phyloP scores from a whole-genome alignment of 257 asterid genomes.

The Eucommia ulmoides region DNA sequence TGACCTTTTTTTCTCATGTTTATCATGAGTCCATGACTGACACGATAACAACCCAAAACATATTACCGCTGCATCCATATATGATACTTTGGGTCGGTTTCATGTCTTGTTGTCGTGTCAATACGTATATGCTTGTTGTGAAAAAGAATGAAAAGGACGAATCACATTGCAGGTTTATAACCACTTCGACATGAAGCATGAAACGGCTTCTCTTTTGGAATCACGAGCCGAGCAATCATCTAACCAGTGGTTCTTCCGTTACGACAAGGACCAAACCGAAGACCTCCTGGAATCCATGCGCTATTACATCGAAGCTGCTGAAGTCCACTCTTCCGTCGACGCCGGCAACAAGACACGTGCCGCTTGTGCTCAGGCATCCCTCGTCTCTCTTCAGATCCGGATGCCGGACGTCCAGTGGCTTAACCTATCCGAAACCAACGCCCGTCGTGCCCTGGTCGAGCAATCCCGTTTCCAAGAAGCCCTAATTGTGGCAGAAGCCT shows the following conservation, averaged over 20 bases:
- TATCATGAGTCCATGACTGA: no score
- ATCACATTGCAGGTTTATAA: constrained; percentile 57
- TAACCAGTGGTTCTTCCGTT: constrained; percentile 54
- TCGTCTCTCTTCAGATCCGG: constrained; percentile 84
- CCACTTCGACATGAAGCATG: constrained; percentile 97
- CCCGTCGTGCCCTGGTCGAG: constrained; percentile 70
- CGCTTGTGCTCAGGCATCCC: constrained; percentile 93
- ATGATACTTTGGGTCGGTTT: no score
- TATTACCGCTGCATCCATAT: no score
- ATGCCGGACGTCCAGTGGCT: constrained; percentile 95
- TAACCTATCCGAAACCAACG: constrained; percentile 79
- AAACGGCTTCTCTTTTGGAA: constrained; percentile 79
- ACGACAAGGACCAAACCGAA: constrained; percentile 73
- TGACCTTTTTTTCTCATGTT: no score
- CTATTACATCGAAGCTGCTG: constrained; percentile 82
- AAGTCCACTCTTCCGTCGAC: constrained; percentile 86
- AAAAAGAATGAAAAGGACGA: no score
- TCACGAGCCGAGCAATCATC: constrained; percentile 61
- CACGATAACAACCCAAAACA: no score
- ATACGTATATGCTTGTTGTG: constrained; percentile 9
- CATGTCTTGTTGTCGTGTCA: no score
- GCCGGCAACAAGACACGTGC: constrained; percentile 83
- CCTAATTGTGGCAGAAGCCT: constrained; percentile 92
- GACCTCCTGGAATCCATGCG: constrained; percentile 91
- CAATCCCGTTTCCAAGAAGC: constrained; percentile 96